phyloP scores from a whole-genome alignment of 2,329 filamentous ascomycete genomes.

The Aspergillus nomiae region DNA sequence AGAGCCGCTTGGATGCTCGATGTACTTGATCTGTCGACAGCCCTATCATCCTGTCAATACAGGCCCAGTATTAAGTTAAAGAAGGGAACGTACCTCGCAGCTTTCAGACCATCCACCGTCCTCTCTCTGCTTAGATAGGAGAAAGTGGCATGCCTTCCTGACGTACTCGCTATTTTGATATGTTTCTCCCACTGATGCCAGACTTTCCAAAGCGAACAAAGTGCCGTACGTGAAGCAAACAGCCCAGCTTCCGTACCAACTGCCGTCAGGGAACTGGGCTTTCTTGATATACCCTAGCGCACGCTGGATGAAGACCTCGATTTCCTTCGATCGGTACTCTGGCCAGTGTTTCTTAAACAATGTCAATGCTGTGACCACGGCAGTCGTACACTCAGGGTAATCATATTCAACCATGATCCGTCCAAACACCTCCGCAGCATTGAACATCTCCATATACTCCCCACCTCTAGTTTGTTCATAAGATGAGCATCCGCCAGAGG shows the following conservation, averaged over 20 bases:
- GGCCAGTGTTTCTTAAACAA: constrained; percentile 3
- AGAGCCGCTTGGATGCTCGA: constrained; percentile 1
- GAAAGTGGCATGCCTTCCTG: constrained; percentile 2
- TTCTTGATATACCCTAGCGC: background rate
- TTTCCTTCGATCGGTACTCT: background rate
- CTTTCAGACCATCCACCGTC: constrained; percentile 13
- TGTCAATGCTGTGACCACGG: constrained; percentile 2
- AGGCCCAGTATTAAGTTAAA: background rate
- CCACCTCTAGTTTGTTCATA: constrained; percentile 10
- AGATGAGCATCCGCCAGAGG: constrained; percentile 9
- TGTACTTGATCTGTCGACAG: constrained; percentile 2
- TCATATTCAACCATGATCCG: constrained; percentile 15
- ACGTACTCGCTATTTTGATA: constrained; percentile 3
- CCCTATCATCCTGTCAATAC: background rate
- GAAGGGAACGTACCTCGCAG: background rate
- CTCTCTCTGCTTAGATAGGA: constrained; percentile 9
- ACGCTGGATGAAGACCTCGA: background rate
- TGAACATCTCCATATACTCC: constrained; percentile 8
- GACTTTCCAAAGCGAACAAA: constrained; percentile 14
- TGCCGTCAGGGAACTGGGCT: constrained; percentile 5
- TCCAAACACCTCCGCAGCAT: constrained; percentile 13
- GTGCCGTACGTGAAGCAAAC: constrained; percentile 13
- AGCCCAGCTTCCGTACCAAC: constrained; percentile 14
- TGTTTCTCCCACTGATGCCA: constrained; percentile 2
- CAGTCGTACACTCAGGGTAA: constrained; percentile 12